A percentile compares a stretch with the other conserved stretches of the same genome.
phyloP scores from a whole-genome alignment of 2,329 filamentous ascomycete species.

The Sporothrix variecibatus region DNA sequence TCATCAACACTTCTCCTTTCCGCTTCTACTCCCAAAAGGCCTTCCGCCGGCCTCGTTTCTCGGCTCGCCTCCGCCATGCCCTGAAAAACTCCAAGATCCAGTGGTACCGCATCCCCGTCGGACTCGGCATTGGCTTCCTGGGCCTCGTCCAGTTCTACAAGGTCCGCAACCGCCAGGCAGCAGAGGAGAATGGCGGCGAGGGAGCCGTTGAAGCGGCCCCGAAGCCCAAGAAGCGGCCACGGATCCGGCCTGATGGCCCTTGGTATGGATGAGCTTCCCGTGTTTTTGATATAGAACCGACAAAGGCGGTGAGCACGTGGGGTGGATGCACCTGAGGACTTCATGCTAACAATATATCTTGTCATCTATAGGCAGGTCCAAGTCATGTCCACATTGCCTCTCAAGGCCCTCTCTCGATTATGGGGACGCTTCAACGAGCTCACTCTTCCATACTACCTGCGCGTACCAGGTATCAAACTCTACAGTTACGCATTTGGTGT shows the following conservation, averaged over 20 bases:
- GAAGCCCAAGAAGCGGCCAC: conserved; percentile 54
- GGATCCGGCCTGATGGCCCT: conserved; percentile 79
- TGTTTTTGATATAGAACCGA: background rate
- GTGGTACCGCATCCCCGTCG: conserved; percentile 90
- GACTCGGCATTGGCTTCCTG: conserved; percentile 80
- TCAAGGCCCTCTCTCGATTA: conserved; percentile 85
- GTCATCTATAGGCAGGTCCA: conserved; percentile 69
- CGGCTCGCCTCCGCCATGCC: conserved; percentile 53
- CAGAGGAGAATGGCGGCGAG: conserved; percentile 48
- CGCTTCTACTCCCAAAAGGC: conserved; percentile 46
- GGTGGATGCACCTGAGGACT: background rate
- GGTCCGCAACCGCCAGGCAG: conserved; percentile 59
- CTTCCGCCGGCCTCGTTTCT: conserved; percentile 52
- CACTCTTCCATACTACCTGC: conserved; percentile 81
- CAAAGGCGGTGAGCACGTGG: conserved; percentile 20
- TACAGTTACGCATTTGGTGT: conserved; percentile 93
- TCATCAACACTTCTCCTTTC: conserved; percentile 29
- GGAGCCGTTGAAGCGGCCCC: conserved; percentile 43
- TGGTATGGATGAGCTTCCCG: conserved; percentile 58
- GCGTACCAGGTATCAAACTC: conserved; percentile 85
- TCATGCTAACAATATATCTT: conserved; percentile 27
- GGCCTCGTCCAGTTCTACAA: conserved; percentile 84
- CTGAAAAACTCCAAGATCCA: conserved; percentile 62
- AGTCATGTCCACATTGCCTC: conserved; percentile 87
- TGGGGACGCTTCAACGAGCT: conserved; percentile 94